Evolutionary conservation across 2,329 filamentous ascomycete species (phyloP).

Genomic region (Monosporascus cannonballus): DNA sequence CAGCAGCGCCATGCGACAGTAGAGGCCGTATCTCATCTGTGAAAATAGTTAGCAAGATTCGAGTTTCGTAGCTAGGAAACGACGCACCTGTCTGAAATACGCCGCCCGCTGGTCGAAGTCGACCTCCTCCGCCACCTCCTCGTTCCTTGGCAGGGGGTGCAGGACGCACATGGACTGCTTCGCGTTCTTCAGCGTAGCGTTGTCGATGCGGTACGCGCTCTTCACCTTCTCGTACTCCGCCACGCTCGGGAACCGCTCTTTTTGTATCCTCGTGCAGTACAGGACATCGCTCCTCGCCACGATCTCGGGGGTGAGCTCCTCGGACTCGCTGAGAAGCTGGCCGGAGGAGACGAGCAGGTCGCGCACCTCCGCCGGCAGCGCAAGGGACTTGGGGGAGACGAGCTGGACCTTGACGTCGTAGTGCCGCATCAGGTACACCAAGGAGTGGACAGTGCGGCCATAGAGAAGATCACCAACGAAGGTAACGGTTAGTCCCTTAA

Average conservation of each 20-base stretch:
- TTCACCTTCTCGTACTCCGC: constrained; percentile 82
- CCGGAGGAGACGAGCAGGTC: constrained; percentile 66
- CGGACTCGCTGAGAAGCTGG: constrained; percentile 70
- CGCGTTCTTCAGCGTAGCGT: constrained; percentile 80
- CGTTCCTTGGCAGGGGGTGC: constrained; percentile 90
- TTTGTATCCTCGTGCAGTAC: constrained; percentile 95
- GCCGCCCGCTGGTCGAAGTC: constrained; percentile 95
- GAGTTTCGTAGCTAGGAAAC: background rate
- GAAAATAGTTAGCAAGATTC: constrained; percentile 32
- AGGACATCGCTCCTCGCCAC: constrained; percentile 82
- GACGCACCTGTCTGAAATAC: constrained; percentile 96
- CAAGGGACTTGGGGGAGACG: constrained; percentile 73
- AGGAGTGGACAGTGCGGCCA: constrained; percentile 89
- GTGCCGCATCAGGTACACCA: constrained; percentile 88
- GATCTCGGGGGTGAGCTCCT: constrained; percentile 79
- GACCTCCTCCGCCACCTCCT: constrained; percentile 90
- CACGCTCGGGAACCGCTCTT: constrained; percentile 83
- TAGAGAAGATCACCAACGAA: constrained; percentile 92
- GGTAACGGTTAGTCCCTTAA: constrained; percentile 91
- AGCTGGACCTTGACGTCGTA: constrained; percentile 95
- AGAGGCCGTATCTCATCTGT: constrained; percentile 95
- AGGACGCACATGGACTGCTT: constrained; percentile 92
- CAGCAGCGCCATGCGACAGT: constrained; percentile 95
- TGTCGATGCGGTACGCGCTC: constrained; percentile 84
- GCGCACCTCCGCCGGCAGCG: constrained; percentile 69